Base-by-base conservation (phyloP, 345 rosid genomes). In the Iberis pinnata region DNA sequence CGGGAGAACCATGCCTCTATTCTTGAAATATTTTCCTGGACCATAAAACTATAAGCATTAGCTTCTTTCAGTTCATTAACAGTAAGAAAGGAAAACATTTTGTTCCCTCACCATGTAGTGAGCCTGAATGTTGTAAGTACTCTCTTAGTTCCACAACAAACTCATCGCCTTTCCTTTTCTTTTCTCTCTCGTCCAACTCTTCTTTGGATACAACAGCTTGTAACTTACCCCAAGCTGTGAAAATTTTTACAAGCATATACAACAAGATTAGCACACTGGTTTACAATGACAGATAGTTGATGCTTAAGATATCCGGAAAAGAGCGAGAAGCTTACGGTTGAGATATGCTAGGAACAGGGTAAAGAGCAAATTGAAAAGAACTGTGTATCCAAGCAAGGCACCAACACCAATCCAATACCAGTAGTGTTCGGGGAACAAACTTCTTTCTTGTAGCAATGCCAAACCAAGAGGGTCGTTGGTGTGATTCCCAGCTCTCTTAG, bases 381-480 rank as follows among this genome's bases (percentile, higher is more conserved):
- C 25, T 17, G 93, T 76, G 61, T 85, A 92, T 75, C 98, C 98
- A 42, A 92, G 69, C 80, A 88, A 73, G 48, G 95, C 98, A 55
- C 80, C 96, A 45, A 88, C 60, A 41, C 98, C 98, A 15, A 92
- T 84, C 98, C 98, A 92, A 73, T 92, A 92, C 96, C 96, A 88
- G 78, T 88, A 88, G 72, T 72, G 80, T 72, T 76, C 84, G 50
- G 83, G 61, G 76, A 83, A 83, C 65, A 87, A 80, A 69, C 93
- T 74, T 49, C 88, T 86, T 57, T 78, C 78, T 75, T 58, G 71
- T 52, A 92, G 63, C 46, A 85, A 26, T 53, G 82, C 82, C 69
- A 78, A 70, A 12, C 96, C 98, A 42, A 92, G 59, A 43, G 88
- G 67, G 24, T 60, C 31, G 26, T 50, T 61, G 1, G 77, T 73